Conservation (phyloP, 2,329 filamentous ascomycete species). For the Hypomyces rosellus region DNA sequence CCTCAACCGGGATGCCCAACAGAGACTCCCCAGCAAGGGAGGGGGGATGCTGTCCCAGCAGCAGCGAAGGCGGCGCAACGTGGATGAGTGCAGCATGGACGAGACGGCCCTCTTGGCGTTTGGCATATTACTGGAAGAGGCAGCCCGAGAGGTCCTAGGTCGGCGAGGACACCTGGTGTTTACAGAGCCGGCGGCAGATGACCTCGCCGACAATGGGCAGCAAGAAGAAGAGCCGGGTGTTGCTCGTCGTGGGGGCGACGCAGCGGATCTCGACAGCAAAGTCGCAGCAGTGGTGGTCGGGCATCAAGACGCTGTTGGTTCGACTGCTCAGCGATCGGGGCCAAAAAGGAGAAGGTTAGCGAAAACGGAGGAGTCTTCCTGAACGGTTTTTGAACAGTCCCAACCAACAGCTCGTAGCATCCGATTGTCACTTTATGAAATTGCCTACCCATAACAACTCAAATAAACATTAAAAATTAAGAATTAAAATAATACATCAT, state of each 20-base stretch:
- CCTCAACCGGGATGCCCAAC: slow-evolving; percentile 20
- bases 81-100: slow-evolving; percentile 61
- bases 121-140: slow-evolving; percentile 70
- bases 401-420: not conserved
- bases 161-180: slow-evolving; percentile 64
- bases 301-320: slow-evolving; percentile 16
- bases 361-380: slow-evolving; percentile 7
- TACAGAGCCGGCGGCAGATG: slow-evolving; percentile 40
- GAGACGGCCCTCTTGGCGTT: slow-evolving; percentile 72
- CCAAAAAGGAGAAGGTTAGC: slow-evolving; percentile 29
- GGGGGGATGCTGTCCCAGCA: slow-evolving; percentile 12
- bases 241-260: slow-evolving; percentile 3
- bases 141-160: slow-evolving; percentile 54
- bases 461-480: too few species aligned
- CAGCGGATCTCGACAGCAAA: slow-evolving; percentile 1
- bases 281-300: slow-evolving; percentile 14
- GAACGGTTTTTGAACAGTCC: not conserved
- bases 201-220: slow-evolving; percentile 23
- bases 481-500: too few species aligned
- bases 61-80: slow-evolving; percentile 16
- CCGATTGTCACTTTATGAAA: not conserved
- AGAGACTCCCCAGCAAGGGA: slow-evolving; percentile 1
- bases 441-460: too few species aligned
- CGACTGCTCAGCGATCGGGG: slow-evolving; percentile 11
- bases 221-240: slow-evolving; percentile 2